Percentiles rank a stretch among this genome's conserved stretches.
phyloP scores from a whole-genome alignment of 768 basidiomycete species.

The Termitomyces sp. region DNA sequence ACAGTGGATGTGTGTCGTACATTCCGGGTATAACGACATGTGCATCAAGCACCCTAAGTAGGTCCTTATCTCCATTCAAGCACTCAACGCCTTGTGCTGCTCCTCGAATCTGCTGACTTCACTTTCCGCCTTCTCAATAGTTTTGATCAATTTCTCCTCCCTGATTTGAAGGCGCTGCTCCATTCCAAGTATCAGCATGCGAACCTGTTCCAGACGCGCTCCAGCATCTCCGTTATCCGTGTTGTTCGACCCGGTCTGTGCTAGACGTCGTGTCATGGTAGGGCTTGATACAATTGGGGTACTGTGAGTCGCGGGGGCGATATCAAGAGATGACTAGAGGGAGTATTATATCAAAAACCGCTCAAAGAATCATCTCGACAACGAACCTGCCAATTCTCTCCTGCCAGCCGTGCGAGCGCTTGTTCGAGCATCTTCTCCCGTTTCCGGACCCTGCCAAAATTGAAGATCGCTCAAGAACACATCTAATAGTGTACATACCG shows the following conservation, averaged over 20 bases:
- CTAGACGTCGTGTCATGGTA: conserved; percentile 29
- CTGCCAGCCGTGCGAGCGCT: conserved; percentile 65
- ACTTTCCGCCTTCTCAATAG: conserved; percentile 16
- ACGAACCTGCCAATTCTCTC: conserved; percentile 80
- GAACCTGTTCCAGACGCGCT: conserved; percentile 17
- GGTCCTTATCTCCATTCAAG: too few species aligned
- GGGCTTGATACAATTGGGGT: conserved; percentile 26
- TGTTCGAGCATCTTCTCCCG: conserved; percentile 77
- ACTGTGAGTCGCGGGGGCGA: conserved; percentile 20
- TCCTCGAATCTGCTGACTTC: conserved; percentile 15
- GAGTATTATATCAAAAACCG: background rate
- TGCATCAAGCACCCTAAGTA: background rate
- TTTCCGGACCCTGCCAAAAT: conserved; percentile 45
- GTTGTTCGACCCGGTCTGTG: conserved; percentile 8
- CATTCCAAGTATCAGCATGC: conserved; percentile 19
- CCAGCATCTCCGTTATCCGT: conserved; percentile 1
- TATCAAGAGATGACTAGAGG: conserved; percentile 28
- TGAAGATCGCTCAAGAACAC: background rate
- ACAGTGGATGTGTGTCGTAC: background rate
- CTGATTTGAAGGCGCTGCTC: conserved; percentile 20
- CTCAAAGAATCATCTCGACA: conserved; percentile 9
- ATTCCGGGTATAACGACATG: background rate
- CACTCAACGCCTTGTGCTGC: conserved; percentile 5
- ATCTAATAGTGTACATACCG: conserved; percentile 38
- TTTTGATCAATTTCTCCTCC: conserved; percentile 17